Percentiles rank a stretch among this genome's conserved stretches.
phyloP scores from a whole-genome alignment of 768 basidiomycete genomes.

The Leccinum fibrillosum region DNA sequence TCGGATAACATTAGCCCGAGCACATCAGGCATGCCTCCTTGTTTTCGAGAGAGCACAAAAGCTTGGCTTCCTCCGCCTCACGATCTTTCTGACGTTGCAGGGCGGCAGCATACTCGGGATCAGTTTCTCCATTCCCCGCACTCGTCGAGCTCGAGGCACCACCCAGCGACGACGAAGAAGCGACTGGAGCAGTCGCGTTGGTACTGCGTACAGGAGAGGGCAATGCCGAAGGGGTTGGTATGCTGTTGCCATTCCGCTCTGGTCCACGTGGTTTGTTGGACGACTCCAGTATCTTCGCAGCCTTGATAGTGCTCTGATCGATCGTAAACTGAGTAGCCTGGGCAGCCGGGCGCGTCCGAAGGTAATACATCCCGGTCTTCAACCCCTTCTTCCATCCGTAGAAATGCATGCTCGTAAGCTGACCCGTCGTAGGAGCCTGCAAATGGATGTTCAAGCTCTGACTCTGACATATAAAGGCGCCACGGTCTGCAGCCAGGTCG shows the following conservation, averaged over 20 bases:
- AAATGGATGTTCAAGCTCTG: slow-evolving; percentile 95
- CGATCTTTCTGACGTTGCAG: slow-evolving; percentile 65
- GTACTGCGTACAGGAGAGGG: slow-evolving; percentile 27
- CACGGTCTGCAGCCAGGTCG: slow-evolving; percentile 97
- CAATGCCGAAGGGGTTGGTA: slow-evolving; percentile 24
- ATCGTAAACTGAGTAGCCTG: slow-evolving; percentile 98
- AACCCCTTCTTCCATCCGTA: slow-evolving; percentile 99
- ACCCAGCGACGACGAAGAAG: slow-evolving; percentile 16
- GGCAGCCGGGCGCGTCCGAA: slow-evolving; percentile 91
- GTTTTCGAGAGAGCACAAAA: slow-evolving; percentile 86
- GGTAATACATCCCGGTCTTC: slow-evolving; percentile 98
- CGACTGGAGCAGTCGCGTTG: slow-evolving; percentile 33
- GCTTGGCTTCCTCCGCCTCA: slow-evolving; percentile 76
- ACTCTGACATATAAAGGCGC: slow-evolving; percentile 95
- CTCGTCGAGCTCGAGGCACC: slow-evolving; percentile 16
- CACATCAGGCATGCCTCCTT: slow-evolving; percentile 95
- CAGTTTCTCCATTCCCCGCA: slow-evolving; percentile 37
- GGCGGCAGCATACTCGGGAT: slow-evolving; percentile 80
- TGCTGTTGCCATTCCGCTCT: slow-evolving; percentile 14
- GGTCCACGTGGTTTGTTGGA: slow-evolving; percentile 15
- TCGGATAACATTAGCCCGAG: slow-evolving; percentile 53
- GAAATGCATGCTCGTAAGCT: slow-evolving; percentile 96
- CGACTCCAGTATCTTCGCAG: slow-evolving; percentile 36
- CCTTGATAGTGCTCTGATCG: slow-evolving; percentile 74
- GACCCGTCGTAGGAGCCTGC: slow-evolving; percentile 82